phyloP scores from a whole-genome alignment of 2,329 filamentous ascomycete genomes.

The Lecanicillium sp. region DNA sequence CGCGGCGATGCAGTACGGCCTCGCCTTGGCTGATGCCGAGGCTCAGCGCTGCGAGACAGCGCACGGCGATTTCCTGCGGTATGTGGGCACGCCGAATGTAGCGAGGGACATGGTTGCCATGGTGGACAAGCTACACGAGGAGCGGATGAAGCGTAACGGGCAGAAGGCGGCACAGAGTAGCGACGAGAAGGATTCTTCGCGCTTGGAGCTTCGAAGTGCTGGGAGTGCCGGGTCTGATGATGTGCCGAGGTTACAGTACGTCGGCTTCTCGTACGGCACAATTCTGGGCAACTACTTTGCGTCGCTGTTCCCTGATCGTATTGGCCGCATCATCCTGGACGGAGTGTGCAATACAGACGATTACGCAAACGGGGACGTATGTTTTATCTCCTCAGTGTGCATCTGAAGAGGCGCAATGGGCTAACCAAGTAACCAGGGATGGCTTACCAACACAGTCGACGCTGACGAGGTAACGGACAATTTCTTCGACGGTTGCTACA shows the following conservation, averaged over 20 bases:
- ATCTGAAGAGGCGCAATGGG: too few species aligned
- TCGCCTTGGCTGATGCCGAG: slow-evolving; percentile 18
- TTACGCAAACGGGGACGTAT: slow-evolving; percentile 22
- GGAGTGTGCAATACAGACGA: slow-evolving; percentile 29
- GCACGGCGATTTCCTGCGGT: slow-evolving; percentile 22
- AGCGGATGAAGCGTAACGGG: slow-evolving; percentile 12
- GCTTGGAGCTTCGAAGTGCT: slow-evolving; percentile 10
- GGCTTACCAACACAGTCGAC: slow-evolving; percentile 29
- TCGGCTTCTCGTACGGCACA: slow-evolving; percentile 41
- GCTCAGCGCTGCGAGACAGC: slow-evolving; percentile 20
- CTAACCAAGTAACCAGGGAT: too few species aligned
- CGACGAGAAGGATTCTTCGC: not conserved
- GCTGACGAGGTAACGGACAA: slow-evolving; percentile 24
- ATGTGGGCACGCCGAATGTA: slow-evolving; percentile 28
- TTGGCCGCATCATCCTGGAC: slow-evolving; percentile 35
- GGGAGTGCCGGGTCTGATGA: slow-evolving; percentile 7
- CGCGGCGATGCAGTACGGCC: slow-evolving; percentile 16
- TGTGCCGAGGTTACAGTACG: slow-evolving; percentile 31
- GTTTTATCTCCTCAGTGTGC: slow-evolving; percentile 8
- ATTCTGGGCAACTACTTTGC: slow-evolving; percentile 27
- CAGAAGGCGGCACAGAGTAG: not conserved
- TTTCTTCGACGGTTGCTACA: slow-evolving; percentile 29
- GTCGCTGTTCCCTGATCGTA: slow-evolving; percentile 25
- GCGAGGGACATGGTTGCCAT: slow-evolving; percentile 37
- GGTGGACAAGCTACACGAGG: slow-evolving; percentile 31